These are phyloP conservation scores for Ophiosphaerella narmari DNA, from an alignment of 2,329 filamentous ascomycete species.

Conservation along the genomic window DNA sequence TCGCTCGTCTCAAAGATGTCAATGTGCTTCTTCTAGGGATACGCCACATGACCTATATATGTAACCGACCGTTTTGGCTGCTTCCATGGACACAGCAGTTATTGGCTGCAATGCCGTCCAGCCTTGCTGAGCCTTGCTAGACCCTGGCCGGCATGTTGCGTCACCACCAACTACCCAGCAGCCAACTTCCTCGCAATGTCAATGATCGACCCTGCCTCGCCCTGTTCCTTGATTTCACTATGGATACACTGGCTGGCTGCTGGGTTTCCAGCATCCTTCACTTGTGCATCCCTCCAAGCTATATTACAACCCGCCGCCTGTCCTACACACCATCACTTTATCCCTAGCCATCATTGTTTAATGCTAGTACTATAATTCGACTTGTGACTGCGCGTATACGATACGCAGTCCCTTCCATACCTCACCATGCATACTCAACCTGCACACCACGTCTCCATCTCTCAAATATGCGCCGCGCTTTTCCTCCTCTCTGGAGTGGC, in stretches of 20 bases:
- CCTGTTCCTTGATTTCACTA: conserved; percentile 28
- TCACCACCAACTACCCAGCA: conserved; percentile 19
- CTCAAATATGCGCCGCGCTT: conserved; percentile 27
- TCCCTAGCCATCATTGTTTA: conserved; percentile 17
- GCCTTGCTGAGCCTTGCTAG: conserved; percentile 11
- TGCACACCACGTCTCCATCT: conserved; percentile 12
- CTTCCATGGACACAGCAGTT: conserved; percentile 6
- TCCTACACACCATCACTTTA: conserved; percentile 14
- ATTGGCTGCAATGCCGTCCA: conserved; percentile 14
- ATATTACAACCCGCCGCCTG: conserved; percentile 18
- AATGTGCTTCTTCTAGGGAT: no score
- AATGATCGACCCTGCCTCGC: conserved; percentile 18
- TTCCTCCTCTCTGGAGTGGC: conserved; percentile 25
- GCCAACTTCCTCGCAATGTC: conserved; percentile 29
- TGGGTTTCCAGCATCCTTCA: conserved; percentile 9
- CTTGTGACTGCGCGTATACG: conserved; percentile 14
- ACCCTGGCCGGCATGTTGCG: conserved; percentile 26
- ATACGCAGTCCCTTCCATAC: conserved; percentile 12
- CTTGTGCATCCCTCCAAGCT: conserved; percentile 7
- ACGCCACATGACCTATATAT: no score
- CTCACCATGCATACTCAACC: conserved; percentile 23
- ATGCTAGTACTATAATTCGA: background rate
- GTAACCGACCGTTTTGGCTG: conserved; percentile 12
- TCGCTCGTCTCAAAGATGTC: no score
- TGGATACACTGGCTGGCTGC: conserved; percentile 6